Conservation (phyloP, 1,284 basidiomycete genomes). For the Cryptococcus maquisensis region DNA sequence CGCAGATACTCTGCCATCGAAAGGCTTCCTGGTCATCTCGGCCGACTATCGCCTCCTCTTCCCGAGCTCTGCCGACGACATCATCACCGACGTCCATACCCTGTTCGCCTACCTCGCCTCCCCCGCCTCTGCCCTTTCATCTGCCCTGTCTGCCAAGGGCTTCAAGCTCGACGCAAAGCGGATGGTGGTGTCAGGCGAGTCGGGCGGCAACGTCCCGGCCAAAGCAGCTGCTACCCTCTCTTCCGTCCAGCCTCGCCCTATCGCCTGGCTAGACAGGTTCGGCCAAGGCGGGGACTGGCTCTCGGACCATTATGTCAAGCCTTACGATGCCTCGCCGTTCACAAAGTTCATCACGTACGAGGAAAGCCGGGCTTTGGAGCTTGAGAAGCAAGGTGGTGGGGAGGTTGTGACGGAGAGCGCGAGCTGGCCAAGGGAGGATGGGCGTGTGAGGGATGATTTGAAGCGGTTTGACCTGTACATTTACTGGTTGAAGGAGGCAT, state of each 20-base stretch:
- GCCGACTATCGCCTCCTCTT: constrained; percentile 11
- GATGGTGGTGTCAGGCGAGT: constrained; percentile 6
- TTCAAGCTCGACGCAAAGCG: neutral
- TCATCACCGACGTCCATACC: constrained; percentile 6
- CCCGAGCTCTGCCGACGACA: constrained; percentile 6
- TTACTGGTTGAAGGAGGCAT: neutral
- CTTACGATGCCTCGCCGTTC: neutral
- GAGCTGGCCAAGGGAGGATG: neutral
- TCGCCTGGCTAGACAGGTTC: constrained; percentile 2
- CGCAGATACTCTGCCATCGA: neutral
- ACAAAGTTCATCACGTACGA: neutral
- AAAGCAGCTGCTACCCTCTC: constrained; percentile 5
- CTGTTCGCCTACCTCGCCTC: constrained; percentile 12
- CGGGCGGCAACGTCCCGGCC: constrained; percentile 10
- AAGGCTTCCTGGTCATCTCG: constrained; percentile 7
- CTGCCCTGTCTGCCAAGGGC: neutral
- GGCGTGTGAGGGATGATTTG: neutral
- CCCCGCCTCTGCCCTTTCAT: neutral
- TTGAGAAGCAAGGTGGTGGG: neutral
- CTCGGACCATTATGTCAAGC: constrained; percentile 6
- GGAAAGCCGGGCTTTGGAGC: neutral
- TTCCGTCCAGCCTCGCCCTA: constrained; percentile 3
- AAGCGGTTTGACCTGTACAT: constrained; percentile 2
- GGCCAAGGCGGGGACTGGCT: constrained; percentile 6
- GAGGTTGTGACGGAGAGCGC: neutral